Evolutionary conservation across 306 rosid genomes (phyloP).

Genomic region (Lupinus albus): DNA sequence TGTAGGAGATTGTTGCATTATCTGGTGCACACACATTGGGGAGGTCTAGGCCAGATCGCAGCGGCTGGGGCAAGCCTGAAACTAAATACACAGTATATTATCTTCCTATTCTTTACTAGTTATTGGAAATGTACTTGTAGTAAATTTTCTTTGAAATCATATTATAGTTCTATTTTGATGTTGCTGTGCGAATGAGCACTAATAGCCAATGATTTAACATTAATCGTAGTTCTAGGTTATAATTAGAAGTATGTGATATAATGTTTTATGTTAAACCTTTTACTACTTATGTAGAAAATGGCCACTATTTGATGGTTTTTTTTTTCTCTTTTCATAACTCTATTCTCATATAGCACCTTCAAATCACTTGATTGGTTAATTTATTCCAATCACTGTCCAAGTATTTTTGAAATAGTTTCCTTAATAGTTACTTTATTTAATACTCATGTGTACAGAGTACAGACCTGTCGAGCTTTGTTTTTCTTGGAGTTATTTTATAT

Average conservation of each 20-base stretch:
- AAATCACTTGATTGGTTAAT: conserved; percentile 4
- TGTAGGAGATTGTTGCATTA: conserved; percentile 94
- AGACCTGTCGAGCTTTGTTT: conserved; percentile 12
- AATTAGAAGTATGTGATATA: conserved; percentile 1
- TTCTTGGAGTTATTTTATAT: conserved; percentile 1
- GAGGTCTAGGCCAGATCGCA: conserved; percentile 91
- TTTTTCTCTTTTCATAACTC: conserved; percentile 6
- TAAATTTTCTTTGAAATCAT: not conserved
- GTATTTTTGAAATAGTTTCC: not conserved
- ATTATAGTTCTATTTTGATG: conserved; percentile 30
- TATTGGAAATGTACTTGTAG: not conserved
- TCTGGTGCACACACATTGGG: conserved; percentile 98
- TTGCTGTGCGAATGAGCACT: not conserved
- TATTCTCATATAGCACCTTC: conserved; percentile 22
- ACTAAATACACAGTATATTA: conserved; percentile 81
- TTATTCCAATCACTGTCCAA: not conserved
- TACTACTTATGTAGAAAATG: conserved; percentile 12
- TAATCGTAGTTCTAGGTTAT: not conserved
- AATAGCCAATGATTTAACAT: conserved; percentile 3
- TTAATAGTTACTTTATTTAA: not conserved
- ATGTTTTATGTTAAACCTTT: conserved; percentile 13
- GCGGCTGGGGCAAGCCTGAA: conserved; percentile 99
- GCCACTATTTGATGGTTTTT: conserved; percentile 13
- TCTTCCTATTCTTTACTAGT: conserved; percentile 23
- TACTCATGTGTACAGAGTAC: not conserved